Conservation (phyloP, 768 basidiomycete genomes). For the Tricholomella constricta region DNA sequence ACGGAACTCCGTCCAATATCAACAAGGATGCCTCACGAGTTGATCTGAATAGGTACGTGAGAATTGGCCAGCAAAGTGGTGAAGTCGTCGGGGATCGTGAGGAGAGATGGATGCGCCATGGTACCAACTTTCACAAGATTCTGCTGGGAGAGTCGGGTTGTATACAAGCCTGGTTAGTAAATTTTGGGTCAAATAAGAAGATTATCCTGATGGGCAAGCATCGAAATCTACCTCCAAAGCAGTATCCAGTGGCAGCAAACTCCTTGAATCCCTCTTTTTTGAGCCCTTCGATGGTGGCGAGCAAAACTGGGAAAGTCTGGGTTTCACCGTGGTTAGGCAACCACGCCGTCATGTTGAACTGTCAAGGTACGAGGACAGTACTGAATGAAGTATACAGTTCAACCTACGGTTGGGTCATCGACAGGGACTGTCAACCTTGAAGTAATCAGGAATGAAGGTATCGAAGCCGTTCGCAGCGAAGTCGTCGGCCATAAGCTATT, state of each 20-base stretch:
- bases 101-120: constrained; percentile 36
- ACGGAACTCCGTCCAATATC: background rate
- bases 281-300: constrained; percentile 34
- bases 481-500: constrained; percentile 20
- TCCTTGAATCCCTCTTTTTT: constrained; percentile 35
- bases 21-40: constrained; percentile 10
- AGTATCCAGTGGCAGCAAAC: constrained; percentile 39
- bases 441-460: constrained; percentile 19
- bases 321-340: constrained; percentile 29
- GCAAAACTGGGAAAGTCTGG: constrained; percentile 31
- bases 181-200: background rate
- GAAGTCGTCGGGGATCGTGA: constrained; percentile 36
- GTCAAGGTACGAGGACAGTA: no score
- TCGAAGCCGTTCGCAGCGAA: constrained; percentile 22
- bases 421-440: constrained; percentile 19
- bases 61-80: constrained; percentile 18
- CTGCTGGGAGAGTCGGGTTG: constrained; percentile 32
- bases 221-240: constrained; percentile 28
- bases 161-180: constrained; percentile 27
- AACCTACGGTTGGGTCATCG: constrained; percentile 15
- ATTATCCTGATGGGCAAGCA: background rate
- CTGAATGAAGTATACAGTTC: background rate
- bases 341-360: constrained; percentile 32
- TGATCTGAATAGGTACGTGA: constrained; percentile 17
- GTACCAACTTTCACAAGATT: constrained; percentile 29